Evolutionary conservation across 257 asterid genomes (phyloP).

Genomic region (Apocynum venetum): DNA sequence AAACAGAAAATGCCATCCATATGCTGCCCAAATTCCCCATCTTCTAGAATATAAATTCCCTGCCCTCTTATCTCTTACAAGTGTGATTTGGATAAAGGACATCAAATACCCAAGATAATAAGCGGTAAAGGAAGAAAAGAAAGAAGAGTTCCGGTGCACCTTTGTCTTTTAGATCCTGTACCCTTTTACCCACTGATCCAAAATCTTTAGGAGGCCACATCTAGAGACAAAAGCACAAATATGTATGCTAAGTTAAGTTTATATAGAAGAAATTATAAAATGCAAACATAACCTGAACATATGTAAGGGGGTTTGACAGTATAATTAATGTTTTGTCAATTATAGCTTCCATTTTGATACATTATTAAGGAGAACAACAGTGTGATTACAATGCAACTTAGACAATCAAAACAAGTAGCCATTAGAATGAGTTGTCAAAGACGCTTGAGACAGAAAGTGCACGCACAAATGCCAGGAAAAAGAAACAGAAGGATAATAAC

Average conservation of each 20-base stretch:
- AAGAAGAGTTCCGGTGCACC: slow-evolving; percentile 20
- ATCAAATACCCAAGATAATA: neutral
- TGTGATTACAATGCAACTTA: no score
- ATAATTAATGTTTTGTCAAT: neutral
- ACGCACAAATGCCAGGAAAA: no score
- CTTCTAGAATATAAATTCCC: neutral
- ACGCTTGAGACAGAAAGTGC: no score
- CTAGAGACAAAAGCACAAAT: slow-evolving; percentile 4
- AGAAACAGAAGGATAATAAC: neutral
- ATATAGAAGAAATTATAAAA: neutral
- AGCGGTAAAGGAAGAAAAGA: neutral
- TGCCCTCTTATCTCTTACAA: neutral
- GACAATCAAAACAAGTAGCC: no score
- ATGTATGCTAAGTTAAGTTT: neutral
- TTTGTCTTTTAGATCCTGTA: slow-evolving; percentile 19
- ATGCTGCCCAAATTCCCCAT: no score
- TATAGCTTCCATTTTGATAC: no score
- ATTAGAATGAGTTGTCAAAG: no score
- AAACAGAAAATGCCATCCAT: no score
- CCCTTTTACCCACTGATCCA: slow-evolving; percentile 33
- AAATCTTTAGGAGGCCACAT: slow-evolving; percentile 56
- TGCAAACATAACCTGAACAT: neutral
- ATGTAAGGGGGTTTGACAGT: neutral
- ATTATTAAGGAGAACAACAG: no score
- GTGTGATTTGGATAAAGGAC: neutral